Evolutionary conservation across 2,329 filamentous ascomycete species (phyloP).

Genomic region (Cryphonectria radicalis): DNA sequence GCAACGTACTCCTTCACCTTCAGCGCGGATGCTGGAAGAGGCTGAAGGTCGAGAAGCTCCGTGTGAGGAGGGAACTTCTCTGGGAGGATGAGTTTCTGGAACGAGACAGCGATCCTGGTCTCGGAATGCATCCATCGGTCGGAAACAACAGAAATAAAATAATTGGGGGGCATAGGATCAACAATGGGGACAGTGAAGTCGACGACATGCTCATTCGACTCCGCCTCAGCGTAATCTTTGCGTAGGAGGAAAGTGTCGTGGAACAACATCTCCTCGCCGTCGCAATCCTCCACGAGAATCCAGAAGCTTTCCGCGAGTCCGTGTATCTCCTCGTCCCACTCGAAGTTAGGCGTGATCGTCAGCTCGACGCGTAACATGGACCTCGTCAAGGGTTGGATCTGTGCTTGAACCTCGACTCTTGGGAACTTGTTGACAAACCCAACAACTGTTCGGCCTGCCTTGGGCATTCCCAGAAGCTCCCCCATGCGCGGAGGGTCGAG

Average conservation of each 20-base stretch:
- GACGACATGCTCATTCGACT: constrained; percentile 90
- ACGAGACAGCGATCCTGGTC: constrained; percentile 89
- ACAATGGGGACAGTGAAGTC: constrained; percentile 97
- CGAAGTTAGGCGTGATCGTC: constrained; percentile 90
- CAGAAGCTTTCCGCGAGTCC: constrained; percentile 91
- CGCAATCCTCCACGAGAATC: constrained; percentile 96
- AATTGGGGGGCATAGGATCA: constrained; percentile 97
- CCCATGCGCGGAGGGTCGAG: constrained; percentile 96
- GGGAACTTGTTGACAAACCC: constrained; percentile 90
- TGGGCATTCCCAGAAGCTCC: constrained; percentile 88
- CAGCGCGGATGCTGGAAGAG: constrained; percentile 83
- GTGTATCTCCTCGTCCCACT: constrained; percentile 91
- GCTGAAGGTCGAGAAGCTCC: constrained; percentile 87
- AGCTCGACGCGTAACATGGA: constrained; percentile 91
- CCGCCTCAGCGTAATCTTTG: constrained; percentile 82
- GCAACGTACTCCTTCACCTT: constrained; percentile 82
- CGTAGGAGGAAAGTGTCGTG: constrained; percentile 93
- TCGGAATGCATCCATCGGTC: constrained; percentile 99
- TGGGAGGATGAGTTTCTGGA: constrained; percentile 91
- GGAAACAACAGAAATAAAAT: constrained; percentile 93
- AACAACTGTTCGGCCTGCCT: constrained; percentile 84
- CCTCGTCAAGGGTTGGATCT: constrained; percentile 91
- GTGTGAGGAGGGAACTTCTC: constrained; percentile 97
- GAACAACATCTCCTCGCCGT: constrained; percentile 93
- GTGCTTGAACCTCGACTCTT: constrained; percentile 87